phyloP scores from a whole-genome alignment of 1,284 basidiomycete species.

The Mycena sp. region DNA sequence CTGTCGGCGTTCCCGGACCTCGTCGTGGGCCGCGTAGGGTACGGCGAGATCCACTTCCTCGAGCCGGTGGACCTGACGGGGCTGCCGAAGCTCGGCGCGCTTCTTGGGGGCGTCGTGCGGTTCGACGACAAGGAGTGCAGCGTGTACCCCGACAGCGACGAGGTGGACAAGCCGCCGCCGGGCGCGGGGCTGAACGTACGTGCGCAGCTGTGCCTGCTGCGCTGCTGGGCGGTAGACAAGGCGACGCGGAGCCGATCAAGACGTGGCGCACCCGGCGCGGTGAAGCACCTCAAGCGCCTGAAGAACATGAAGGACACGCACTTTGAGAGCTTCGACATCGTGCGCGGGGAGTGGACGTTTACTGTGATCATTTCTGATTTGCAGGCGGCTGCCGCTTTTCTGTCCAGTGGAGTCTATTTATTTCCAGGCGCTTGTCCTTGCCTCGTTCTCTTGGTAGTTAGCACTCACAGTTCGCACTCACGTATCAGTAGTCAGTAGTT shows the following conservation, averaged over 20 bases:
- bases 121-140: conserved; percentile 94
- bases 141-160: conserved; percentile 91
- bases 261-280: conserved; percentile 78
- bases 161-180: conserved; percentile 80
- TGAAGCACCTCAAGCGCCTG: conserved; percentile 86
- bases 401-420: neutral
- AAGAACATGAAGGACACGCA: conserved; percentile 87
- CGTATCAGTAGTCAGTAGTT: conserved; percentile 23
- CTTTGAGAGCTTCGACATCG: conserved; percentile 85
- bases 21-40: conserved; percentile 90
- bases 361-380: conserved; percentile 87
- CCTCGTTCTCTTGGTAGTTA: conserved; percentile 7
- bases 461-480: conserved; percentile 7
- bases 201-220: conserved; percentile 82
- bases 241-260: conserved; percentile 94
- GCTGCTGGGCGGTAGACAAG: conserved; percentile 93
- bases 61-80: conserved; percentile 94
- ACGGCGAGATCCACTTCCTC: conserved; percentile 91
- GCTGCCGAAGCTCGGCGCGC: conserved; percentile 80
- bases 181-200: conserved; percentile 92
- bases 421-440: neutral
- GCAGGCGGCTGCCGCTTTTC: neutral
- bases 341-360: conserved; percentile 93
- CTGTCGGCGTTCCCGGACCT: conserved; percentile 79
- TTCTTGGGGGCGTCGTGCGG: conserved; percentile 89